Percentiles rank a stretch among this genome's conserved stretches.
Evolutionary conservation across 1,284 basidiomycete genomes (phyloP).

Genomic region (Naganishia sp.): DNA sequence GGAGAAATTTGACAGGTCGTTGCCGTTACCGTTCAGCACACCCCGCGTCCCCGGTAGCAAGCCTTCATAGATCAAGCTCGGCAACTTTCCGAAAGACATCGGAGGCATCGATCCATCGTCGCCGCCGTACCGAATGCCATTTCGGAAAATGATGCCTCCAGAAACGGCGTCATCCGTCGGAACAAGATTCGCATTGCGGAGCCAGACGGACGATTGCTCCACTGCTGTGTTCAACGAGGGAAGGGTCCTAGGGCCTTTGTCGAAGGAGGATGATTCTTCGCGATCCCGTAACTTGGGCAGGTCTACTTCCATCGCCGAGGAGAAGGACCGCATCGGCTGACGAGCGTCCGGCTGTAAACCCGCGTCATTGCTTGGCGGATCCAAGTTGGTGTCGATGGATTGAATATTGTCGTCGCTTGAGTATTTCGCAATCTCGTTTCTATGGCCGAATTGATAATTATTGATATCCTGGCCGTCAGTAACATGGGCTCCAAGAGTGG

Average conservation of each 20-base stretch:
- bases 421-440: background rate
- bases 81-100: slow-evolving; percentile 29
- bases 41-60: slow-evolving; percentile 24
- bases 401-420: slow-evolving; percentile 7
- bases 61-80: slow-evolving; percentile 28
- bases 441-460: background rate
- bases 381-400: slow-evolving; percentile 3
- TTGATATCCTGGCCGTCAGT: background rate
- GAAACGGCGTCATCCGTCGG: slow-evolving; percentile 6
- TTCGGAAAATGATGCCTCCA: slow-evolving; percentile 28
- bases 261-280: background rate
- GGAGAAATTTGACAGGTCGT: slow-evolving; percentile 24
- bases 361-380: background rate
- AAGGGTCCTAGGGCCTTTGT: background rate
- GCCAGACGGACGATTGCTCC: slow-evolving; percentile 32
- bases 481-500: background rate
- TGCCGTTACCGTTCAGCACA: background rate
- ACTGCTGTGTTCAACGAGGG: slow-evolving; percentile 28
- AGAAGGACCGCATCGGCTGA: too few species aligned
- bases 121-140: slow-evolving; percentile 34
- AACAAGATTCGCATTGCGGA: slow-evolving; percentile 14
- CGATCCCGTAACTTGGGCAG: background rate
- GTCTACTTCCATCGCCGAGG: background rate
- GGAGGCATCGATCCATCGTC: slow-evolving; percentile 32
- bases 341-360: background rate